A percentile compares a stretch with the other conserved stretches of the same genome.
These are phyloP conservation scores for Prillingera fragicola DNA, from an alignment of 1,284 basidiomycete genomes.

Conservation along the genomic window DNA sequence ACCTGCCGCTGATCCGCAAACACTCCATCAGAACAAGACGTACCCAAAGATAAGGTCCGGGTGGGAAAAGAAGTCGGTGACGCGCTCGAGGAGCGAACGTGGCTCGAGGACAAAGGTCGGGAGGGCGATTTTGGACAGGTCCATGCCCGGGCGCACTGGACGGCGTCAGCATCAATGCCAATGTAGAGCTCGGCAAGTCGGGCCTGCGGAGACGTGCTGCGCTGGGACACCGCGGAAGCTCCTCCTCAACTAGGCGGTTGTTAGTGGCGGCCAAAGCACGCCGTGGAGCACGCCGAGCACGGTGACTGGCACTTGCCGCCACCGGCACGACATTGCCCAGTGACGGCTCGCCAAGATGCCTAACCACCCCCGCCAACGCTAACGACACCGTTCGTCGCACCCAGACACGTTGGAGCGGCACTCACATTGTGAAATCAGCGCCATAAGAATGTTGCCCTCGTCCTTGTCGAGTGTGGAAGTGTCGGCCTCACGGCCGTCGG, in stretches of 20 bases:
- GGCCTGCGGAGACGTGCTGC: too few species aligned
- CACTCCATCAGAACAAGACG: slow-evolving; percentile 9
- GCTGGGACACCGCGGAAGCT: too few species aligned
- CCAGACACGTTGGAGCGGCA: slow-evolving; percentile 4
- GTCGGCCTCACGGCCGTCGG: slow-evolving; percentile 42
- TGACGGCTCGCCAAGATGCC: too few species aligned
- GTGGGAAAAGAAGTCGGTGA: slow-evolving; percentile 98
- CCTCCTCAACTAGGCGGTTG: too few species aligned
- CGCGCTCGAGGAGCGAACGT: slow-evolving; percentile 80
- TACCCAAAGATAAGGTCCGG: slow-evolving; percentile 84
- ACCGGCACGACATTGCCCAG: too few species aligned
- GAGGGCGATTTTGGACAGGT: slow-evolving; percentile 86
- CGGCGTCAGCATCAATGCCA: neutral
- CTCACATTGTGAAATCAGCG: slow-evolving; percentile 47
- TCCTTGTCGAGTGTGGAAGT: slow-evolving; percentile 47
- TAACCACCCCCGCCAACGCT: too few species aligned
- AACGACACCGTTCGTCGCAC: too few species aligned
- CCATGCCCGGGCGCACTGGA: slow-evolving; percentile 85
- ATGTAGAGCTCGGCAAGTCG: too few species aligned
- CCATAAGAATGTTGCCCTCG: slow-evolving; percentile 46
- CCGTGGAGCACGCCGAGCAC: too few species aligned
- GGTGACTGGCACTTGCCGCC: too few species aligned
- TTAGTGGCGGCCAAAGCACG: too few species aligned
- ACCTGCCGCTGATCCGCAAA: too few species aligned
- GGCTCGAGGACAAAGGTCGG: slow-evolving; percentile 94